Evolutionary conservation across 768 basidiomycete species (phyloP), one percentile per base, ranked within the genome.

Genomic region (Boletus rubropictus): DNA sequence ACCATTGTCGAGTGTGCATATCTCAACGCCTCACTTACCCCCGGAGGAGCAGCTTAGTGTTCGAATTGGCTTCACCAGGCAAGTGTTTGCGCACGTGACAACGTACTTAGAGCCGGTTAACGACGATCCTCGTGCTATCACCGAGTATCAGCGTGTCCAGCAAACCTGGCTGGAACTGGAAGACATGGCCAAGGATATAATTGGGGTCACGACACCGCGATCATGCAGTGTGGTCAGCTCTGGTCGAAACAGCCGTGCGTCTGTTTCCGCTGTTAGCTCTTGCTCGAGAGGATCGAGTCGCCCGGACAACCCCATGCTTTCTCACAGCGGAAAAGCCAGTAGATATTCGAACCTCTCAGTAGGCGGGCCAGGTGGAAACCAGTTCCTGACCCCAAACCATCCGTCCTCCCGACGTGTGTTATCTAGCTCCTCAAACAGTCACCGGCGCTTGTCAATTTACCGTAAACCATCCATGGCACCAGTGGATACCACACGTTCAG

Each of bases 101-200:
- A 60, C 62, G 3, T 66, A 63, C 20, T 74, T 75, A 27, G 57
- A 63, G 15, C 41, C 62, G 1, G 69, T 88, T 11, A 55, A 71
- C 3, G 70, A 80, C 47, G 90, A 93, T 65, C 49, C 64, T 18
- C 77, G 89, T 31, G 82, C 80, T 7, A 60, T 66, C 15, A 63
- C 72, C 6, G 89, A 93, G 60, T 71, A 74, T 37, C 69, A 72
- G 5, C 78, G 89, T n/a, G 69, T 90, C 33, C 68, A 78, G 35
- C 89, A 91, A 63, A 86, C 87, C 2, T 92, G 86, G 86, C 64
- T 61, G 18, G 90, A 94, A 66, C 68, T 93, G 34, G 77, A 82
- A 53, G 86, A 89, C 17, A 92, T 93, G 89, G 81, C 75, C 31
- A 73, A 72, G 37, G 89, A 92, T 50, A 76, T 77, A 32, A 65